These are phyloP conservation scores for Zygotorulaspora mrakii DNA, from an alignment of 1,139 yeast species.

Conservation along the genomic window DNA sequence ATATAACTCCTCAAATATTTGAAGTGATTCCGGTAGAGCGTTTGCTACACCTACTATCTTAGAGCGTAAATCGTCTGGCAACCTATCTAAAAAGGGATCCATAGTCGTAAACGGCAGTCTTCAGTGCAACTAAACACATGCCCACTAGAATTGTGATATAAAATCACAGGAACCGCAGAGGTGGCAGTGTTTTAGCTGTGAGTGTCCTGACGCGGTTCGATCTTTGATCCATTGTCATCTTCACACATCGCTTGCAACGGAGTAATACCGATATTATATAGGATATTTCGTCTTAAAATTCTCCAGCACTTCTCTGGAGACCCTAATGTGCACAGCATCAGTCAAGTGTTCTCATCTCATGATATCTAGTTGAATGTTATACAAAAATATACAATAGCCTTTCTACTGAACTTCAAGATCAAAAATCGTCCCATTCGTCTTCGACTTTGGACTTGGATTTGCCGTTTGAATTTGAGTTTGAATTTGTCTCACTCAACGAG, in stretches of 20 bases:
- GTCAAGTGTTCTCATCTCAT: too few species aligned
- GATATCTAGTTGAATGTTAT: too few species aligned
- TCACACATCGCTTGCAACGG: slow-evolving; percentile 1
- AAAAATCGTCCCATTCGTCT: slow-evolving; percentile 37
- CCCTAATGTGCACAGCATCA: too few species aligned
- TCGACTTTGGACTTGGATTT: slow-evolving; percentile 21
- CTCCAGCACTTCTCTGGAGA: not conserved
- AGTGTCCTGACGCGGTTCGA: not conserved
- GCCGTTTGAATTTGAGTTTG: not conserved
- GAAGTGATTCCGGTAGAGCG: slow-evolving; percentile 23
- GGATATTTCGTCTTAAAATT: not conserved
- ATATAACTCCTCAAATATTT: slow-evolving; percentile 28
- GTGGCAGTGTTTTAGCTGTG: not conserved
- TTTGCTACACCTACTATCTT: slow-evolving; percentile 30
- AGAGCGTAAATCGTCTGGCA: slow-evolving; percentile 22
- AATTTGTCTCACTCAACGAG: not conserved
- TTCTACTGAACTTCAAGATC: not conserved
- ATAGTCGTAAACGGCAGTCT: not conserved
- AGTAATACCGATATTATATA: not conserved
- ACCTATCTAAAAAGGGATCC: slow-evolving; percentile 20
- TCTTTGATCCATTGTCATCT: not conserved
- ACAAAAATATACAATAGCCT: not conserved
- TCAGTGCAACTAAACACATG: not conserved
- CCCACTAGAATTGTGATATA: not conserved
- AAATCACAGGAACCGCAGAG: not conserved